These are phyloP conservation scores for Cicer chorassanicum DNA, from an alignment of 306 rosid genomes.

Conservation along the genomic window DNA sequence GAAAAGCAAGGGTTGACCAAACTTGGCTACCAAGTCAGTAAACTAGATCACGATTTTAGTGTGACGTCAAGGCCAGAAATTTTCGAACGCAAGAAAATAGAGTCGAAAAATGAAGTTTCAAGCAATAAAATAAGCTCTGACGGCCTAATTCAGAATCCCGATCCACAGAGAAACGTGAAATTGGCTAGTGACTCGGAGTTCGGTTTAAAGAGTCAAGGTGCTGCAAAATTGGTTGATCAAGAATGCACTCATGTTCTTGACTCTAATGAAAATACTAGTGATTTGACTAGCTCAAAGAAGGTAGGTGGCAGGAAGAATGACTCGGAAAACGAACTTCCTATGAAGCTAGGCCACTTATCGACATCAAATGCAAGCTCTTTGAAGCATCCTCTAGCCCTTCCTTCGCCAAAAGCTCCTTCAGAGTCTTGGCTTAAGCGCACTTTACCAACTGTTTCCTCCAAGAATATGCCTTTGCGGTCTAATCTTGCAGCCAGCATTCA, in stretches of 20 bases:
- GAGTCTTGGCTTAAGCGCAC: conserved; percentile 91
- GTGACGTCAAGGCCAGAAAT: conserved; percentile 41
- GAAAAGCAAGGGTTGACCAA: conserved; percentile 48
- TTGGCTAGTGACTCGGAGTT: conserved; percentile 37
- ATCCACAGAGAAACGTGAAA: conserved; percentile 42
- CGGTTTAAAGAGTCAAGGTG: conserved; percentile 41
- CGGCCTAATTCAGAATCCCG: conserved; percentile 37
- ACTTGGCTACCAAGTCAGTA: conserved; percentile 43
- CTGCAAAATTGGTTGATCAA: conserved; percentile 37
- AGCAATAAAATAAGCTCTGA: conserved; percentile 31
- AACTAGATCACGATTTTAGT: conserved; percentile 35
- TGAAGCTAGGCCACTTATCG: conserved; percentile 37
- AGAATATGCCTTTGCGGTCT: conserved; percentile 50
- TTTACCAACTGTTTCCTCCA: conserved; percentile 68
- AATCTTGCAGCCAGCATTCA: conserved; percentile 45
- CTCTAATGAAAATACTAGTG: conserved; percentile 39
- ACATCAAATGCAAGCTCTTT: conserved; percentile 37
- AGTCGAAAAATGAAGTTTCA: conserved; percentile 48
- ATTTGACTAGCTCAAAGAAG: conserved; percentile 46
- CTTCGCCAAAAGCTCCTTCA: conserved; percentile 85
- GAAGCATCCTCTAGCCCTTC: conserved; percentile 64
- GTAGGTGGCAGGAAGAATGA: conserved; percentile 40
- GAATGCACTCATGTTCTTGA: conserved; percentile 27
- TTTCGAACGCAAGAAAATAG: conserved; percentile 44
- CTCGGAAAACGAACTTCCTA: conserved; percentile 41